Evolutionary conservation across 257 asterid genomes (phyloP), one percentile per base, ranked within the genome.

Genomic region (Galeopsis tetrahit): DNA sequence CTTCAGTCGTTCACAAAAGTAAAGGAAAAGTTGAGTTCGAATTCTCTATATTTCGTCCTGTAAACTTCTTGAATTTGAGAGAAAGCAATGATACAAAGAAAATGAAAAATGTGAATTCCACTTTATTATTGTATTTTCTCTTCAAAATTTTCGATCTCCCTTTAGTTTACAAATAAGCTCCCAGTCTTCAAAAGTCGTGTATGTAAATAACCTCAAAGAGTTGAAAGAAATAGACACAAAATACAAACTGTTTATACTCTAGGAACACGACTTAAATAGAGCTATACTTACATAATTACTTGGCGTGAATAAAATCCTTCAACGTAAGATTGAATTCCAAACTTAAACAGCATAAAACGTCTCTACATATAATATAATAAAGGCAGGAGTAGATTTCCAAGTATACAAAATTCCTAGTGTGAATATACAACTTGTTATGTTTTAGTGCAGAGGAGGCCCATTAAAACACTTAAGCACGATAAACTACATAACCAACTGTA

Each of bases 381-480:
- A 15, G 39, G 63, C 59, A 34, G 13, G 74, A 33, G 63, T 49
- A 14, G 39, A 40, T 64, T 68, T 63, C 53, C 63, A 61, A 55
- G 49, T 71, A 57, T 13, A 69, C 66, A 28, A 76, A 78, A 66
- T 49, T 74, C 76, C 43, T 73, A 79, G 77, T 80, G 75, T 81
- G 77, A 78, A 82, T 55, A 66, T 73, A 77, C 76, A 71, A 70
- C 72, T 77, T 76, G 31, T 71, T 80, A 78, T 83, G 74, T 73
- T 82, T 79, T 74, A 63, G 36, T 75, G 56, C 67, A 53, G 51
- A 71, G 56, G 72, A 77, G 74, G 80, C 73, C 70, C 56, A 71
- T 70, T 63, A 65, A 43, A 79, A 49, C 68, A 76, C 78, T 68
- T 56, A 58, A 61, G 72, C 76, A 76, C 57, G 68, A 80, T 63